Conservation (phyloP, 805 yeast species). For the Saccharomycopsis oosterbeekiorum region DNA sequence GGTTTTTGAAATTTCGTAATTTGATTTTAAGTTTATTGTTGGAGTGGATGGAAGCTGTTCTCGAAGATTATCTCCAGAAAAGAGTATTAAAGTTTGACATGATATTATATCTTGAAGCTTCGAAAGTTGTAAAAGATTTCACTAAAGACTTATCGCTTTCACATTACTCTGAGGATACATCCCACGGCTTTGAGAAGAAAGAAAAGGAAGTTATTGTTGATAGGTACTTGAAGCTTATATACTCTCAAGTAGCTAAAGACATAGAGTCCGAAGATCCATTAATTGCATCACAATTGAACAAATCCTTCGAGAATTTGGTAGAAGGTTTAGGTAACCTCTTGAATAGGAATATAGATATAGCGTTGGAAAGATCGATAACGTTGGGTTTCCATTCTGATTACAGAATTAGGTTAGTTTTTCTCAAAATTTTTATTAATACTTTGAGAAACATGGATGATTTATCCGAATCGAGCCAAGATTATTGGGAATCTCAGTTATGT, state of each 20-base stretch:
- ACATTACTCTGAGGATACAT: slow-evolving; percentile 1
- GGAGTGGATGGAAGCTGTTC: slow-evolving; percentile 7
- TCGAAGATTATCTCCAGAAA: neutral
- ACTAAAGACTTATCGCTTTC: slow-evolving; percentile 3
- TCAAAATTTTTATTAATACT: slow-evolving; percentile 69
- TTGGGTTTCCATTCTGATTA: slow-evolving; percentile 64
- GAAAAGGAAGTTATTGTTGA: slow-evolving; percentile 7
- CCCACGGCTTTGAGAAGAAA: neutral
- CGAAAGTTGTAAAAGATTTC: neutral
- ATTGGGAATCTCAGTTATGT: slow-evolving; percentile 19
- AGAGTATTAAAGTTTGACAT: neutral
- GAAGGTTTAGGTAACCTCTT: slow-evolving; percentile 58
- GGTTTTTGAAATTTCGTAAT: slow-evolving; percentile 1
- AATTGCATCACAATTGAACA: slow-evolving; percentile 41
- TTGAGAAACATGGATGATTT: slow-evolving; percentile 26
- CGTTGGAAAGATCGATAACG: slow-evolving; percentile 64
- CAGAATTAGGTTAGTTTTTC: slow-evolving; percentile 59
- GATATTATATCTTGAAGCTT: slow-evolving; percentile 4
- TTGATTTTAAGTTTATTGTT: neutral
- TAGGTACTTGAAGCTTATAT: slow-evolving; percentile 18
- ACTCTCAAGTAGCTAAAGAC: slow-evolving; percentile 25
- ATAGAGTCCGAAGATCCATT: slow-evolving; percentile 7
- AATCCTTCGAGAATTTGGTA: slow-evolving; percentile 53
- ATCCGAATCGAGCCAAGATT: slow-evolving; percentile 17
- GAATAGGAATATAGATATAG: slow-evolving; percentile 65